Evolutionary conservation across 1,284 basidiomycete genomes (phyloP).

Genomic region (Pyrrhoderma lamaoense): DNA sequence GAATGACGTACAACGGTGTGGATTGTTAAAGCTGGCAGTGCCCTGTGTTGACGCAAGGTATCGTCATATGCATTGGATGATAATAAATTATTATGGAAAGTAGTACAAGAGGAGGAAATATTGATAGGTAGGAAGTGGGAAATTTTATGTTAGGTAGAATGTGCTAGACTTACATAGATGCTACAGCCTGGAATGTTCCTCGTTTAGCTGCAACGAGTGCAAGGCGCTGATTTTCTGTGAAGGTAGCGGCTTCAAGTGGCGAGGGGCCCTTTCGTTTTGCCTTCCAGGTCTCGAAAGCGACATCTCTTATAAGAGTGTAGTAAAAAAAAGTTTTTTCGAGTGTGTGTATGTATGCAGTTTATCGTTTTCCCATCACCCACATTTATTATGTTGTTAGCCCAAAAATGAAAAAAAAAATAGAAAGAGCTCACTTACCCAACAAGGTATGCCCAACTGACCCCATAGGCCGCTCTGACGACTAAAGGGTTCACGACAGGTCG

Average conservation of each 20-base stretch:
- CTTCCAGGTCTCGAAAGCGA: constrained; percentile 89
- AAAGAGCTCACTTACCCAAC: constrained; percentile 36
- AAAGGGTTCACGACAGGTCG: constrained; percentile 78
- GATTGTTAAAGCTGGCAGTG: constrained; percentile 73
- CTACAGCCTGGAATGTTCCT: constrained; percentile 82
- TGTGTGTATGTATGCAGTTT: too few relatives aligned
- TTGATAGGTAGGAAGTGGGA: constrained; percentile 4
- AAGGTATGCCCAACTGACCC: constrained; percentile 79
- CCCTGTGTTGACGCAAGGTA: constrained; percentile 46
- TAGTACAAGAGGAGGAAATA: not conserved
- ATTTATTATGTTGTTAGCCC: too few relatives aligned
- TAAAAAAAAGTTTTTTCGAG: not conserved
- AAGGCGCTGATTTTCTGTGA: constrained; percentile 70
- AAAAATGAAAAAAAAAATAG: constrained; percentile 12
- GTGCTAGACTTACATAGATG: constrained; percentile 62
- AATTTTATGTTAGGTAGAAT: constrained; percentile 8
- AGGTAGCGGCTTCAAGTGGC: constrained; percentile 65
- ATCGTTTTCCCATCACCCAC: too few relatives aligned
- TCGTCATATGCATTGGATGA: not conserved
- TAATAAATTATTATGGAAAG: not conserved
- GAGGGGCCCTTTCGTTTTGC: constrained; percentile 68
- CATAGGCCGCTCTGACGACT: constrained; percentile 79
- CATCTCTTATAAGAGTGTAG: constrained; percentile 55
- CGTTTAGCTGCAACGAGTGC: constrained; percentile 68
- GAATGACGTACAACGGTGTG: constrained; percentile 80